Evolutionary conservation across 306 rosid species (phyloP), one percentile per base, ranked within the genome.

Genomic region (Rubus idaeus): DNA sequence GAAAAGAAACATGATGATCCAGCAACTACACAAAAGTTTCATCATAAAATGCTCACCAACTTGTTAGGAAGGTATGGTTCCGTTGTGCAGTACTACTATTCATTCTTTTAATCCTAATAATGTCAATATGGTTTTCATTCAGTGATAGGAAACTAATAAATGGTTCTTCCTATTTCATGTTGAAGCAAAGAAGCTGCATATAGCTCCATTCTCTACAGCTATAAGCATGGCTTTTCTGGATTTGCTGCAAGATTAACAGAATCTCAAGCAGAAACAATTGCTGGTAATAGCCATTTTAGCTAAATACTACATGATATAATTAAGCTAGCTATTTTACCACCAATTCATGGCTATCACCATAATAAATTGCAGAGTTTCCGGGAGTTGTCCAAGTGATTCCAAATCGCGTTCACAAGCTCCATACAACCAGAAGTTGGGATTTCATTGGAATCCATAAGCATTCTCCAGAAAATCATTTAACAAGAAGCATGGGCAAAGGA

Each of bases 391-490:
- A 86, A 69, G 94, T 92, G 74, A 75, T 92, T 68, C 97, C 92
- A 35, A 92, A 85, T 75, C 77, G 83, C 9, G 52, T 92, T 78
- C 90, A 86, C 84, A 87, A 86, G 86, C 87, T 89, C 65, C 93
- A 90, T 18, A 89, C 97, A 51, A 92, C 97, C 20, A 87, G 97
- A 82, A 92, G 97, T 77, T 92, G 97, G 97, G 94, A 92, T 80
- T 92, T 92, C 52, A 72, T 92, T 11, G 93, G 94, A 16, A 79
- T 87, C 50, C 82, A 75, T 58, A 87, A 69, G 56, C 17, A 39
- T 44, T 84, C 79, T 64, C 73, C 78, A 20, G 73, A 77, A 79
- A 80, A 42, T 64, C 60, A 55, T 82, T 74, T 55, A 66, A 68
- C 71, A 35, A 78, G 67, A 67, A 86, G 85, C 73, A 73, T 79